Base-by-base conservation (phyloP, 176 grass and related monocot species). In the Carex parvula region DNA sequence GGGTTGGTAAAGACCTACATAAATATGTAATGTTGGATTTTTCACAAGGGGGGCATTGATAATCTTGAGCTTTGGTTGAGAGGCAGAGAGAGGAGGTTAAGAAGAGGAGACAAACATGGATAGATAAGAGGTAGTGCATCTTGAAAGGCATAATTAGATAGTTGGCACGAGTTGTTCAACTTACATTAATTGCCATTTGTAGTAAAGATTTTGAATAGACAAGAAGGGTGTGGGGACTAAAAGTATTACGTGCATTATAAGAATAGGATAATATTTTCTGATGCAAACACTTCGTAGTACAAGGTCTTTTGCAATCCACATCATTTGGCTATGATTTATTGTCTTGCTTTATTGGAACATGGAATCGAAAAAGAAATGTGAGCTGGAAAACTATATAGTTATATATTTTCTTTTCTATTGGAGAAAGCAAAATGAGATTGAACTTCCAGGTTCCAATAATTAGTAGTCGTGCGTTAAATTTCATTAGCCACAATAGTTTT, bases 161-260 rank as follows among this genome's bases (percentile, higher is more conserved):
- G 48, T 76, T 55, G 21, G 48, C n/a, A 20, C 22, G 13, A 52
- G 70, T 74, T 52, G 41, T 17, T 41, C 20, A 76, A 55, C 50
- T 17, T 29, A 30, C 20, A 5, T 35, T 5, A 5, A 39, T 39
- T 39, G 37, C 5, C 4, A 76, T 55, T 9, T 22, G 44, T 74
- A 53, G 41, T 14, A 24, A 15, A 52, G 3, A 16, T 5, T 30
- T 55, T 76, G 48, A 52, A 76, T 76, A 10, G 22, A 76, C 21
- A 32, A 76, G 16, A 55, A 76, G 72, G 5, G 52, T 55, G 72
- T 76, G 72, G 72, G 72, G 72, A 76, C 72, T 55, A 76, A 55
- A 76, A n/a, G 72, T 76, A 76, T 76, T 53, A 76, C 72, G 44
- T 76, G 72, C 72, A 53, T 29, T 76, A 76, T 76, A 76, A 76